Conservation (phyloP, 768 basidiomycete species). For the Chalciporus chontae region DNA sequence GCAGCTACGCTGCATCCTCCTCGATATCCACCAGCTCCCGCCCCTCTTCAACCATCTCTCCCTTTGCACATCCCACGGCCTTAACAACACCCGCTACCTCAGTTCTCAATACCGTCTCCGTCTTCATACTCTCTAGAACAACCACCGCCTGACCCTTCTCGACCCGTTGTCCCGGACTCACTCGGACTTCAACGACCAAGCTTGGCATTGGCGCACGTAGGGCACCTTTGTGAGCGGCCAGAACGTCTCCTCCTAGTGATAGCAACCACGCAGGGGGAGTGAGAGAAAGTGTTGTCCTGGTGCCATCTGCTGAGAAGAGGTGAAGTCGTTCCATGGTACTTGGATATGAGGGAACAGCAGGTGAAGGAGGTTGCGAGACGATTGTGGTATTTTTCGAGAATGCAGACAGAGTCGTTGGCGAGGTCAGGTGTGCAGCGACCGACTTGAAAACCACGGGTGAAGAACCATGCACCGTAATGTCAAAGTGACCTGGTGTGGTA, state of each 20-base stretch:
- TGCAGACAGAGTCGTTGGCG: conserved; percentile 51
- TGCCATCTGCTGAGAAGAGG: conserved; percentile 56
- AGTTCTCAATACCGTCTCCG: conserved; percentile 83
- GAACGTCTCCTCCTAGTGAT: conserved; percentile 58
- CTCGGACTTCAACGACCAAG: conserved; percentile 84
- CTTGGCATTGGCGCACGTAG: conserved; percentile 91
- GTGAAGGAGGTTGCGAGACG: conserved; percentile 62
- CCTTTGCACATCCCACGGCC: conserved; percentile 71
- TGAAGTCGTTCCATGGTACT: conserved; percentile 73
- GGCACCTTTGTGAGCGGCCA: conserved; percentile 56
- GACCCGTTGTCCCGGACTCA: conserved; percentile 72
- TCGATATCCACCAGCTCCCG: conserved; percentile 71
- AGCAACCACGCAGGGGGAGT: conserved; percentile 70
- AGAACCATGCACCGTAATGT: conserved; percentile 44
- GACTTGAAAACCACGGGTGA: conserved; percentile 39
- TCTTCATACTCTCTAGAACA: conserved; percentile 96
- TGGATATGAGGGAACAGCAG: conserved; percentile 47
- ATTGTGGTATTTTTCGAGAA: conserved; percentile 59
- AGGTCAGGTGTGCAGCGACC: conserved; percentile 54
- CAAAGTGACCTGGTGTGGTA: conserved; percentile 43
- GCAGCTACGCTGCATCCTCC: conserved; percentile 28
- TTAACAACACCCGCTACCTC: conserved; percentile 65
- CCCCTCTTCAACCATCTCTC: conserved; percentile 91
- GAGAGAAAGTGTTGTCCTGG: conserved; percentile 62
- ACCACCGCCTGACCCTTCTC: conserved; percentile 79